A percentile compares a stretch with the other conserved stretches of the same genome.
Evolutionary conservation across 345 rosid genomes (phyloP).

Genomic region (Hirschfeldia incana): DNA sequence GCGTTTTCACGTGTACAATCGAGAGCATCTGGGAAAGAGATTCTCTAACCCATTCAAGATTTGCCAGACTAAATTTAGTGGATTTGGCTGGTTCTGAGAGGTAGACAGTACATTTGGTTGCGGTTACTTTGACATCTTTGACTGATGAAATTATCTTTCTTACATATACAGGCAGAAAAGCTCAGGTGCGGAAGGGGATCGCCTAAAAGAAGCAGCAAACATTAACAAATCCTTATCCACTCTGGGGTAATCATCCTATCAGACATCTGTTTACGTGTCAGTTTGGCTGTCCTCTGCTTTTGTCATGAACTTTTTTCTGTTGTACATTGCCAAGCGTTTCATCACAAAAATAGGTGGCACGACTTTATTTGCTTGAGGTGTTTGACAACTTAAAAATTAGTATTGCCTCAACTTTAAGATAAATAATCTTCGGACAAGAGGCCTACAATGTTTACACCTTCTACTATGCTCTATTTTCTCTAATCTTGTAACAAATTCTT

Average conservation of each 20-base stretch:
- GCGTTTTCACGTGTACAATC: slow-evolving; percentile 91
- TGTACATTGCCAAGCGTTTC: slow-evolving; percentile 15
- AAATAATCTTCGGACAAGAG: slow-evolving; percentile 3
- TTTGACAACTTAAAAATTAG: slow-evolving; percentile 21
- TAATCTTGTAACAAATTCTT: slow-evolving; percentile 1
- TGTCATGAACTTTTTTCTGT: slow-evolving; percentile 21
- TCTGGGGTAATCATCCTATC: slow-evolving; percentile 71
- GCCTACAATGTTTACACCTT: slow-evolving; percentile 9
- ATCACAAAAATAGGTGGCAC: neutral
- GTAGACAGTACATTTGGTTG: slow-evolving; percentile 41
- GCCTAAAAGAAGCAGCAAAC: slow-evolving; percentile 95
- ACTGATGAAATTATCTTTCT: slow-evolving; percentile 24
- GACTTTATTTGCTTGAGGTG: slow-evolving; percentile 18
- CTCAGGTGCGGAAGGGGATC: slow-evolving; percentile 98
- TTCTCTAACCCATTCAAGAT: slow-evolving; percentile 75
- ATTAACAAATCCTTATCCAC: slow-evolving; percentile 93
- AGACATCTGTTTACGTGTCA: slow-evolving; percentile 25
- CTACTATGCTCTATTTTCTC: slow-evolving; percentile 1
- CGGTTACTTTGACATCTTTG: slow-evolving; percentile 8
- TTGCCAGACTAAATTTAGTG: slow-evolving; percentile 91
- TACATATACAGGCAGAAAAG: slow-evolving; percentile 76
- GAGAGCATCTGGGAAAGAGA: slow-evolving; percentile 93
- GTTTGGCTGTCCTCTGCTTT: slow-evolving; percentile 16
- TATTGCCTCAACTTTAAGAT: neutral
- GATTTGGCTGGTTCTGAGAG: slow-evolving; percentile 99